Conservation (phyloP, 306 rosid species). For the Dryas drummondii region DNA sequence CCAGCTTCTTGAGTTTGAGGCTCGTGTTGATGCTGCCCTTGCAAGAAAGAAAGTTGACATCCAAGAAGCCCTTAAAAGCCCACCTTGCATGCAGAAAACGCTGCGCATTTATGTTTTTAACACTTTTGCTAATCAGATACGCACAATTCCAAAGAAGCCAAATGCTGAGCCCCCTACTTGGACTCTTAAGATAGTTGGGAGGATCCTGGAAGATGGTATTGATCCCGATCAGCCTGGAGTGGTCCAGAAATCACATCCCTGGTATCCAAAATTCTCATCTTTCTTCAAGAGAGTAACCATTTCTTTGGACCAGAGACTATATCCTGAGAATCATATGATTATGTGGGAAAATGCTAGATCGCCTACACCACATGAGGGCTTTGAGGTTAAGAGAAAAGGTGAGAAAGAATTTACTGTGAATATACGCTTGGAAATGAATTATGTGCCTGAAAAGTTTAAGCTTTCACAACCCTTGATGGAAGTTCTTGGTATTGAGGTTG, state of each 20-base stretch:
- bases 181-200: constrained; percentile 95
- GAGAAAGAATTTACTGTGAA: constrained; percentile 75
- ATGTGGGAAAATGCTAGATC: constrained; percentile 86
- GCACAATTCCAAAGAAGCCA: constrained; percentile 76
- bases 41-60: constrained; percentile 93
- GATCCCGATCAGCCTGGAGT: constrained; percentile 97
- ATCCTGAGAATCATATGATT: constrained; percentile 79
- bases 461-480: constrained; percentile 87
- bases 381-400: constrained; percentile 98
- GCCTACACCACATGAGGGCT: constrained; percentile 90
- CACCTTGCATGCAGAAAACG: constrained; percentile 86
- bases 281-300: constrained; percentile 90
- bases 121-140: constrained; percentile 82
- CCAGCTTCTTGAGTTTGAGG: constrained; percentile 95
- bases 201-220: constrained; percentile 90
- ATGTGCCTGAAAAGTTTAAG: constrained; percentile 88
- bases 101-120: constrained; percentile 92
- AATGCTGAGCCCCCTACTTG: constrained; percentile 90
- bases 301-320: constrained; percentile 90
- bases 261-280: constrained; percentile 86
- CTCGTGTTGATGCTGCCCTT: constrained; percentile 90
- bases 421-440: constrained; percentile 90
- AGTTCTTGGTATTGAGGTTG: constrained; percentile 99
- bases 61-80: constrained; percentile 90
- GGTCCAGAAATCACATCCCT: constrained; percentile 74